Evolutionary conservation across 2,329 filamentous ascomycete genomes (phyloP), one percentile per base, ranked within the genome.

Genomic region (Emergomyces orientalis): DNA sequence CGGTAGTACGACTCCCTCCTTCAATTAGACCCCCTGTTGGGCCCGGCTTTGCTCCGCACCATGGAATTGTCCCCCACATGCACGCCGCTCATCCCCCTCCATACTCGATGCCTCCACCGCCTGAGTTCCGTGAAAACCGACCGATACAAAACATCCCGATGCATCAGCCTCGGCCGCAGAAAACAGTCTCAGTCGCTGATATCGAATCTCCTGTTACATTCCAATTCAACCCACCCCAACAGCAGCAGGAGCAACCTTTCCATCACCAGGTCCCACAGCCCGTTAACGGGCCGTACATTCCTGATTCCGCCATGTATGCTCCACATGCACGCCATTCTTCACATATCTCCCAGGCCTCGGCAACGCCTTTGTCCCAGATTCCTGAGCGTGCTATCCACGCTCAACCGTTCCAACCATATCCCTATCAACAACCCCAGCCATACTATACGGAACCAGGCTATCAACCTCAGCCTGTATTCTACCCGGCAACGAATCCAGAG

Each of bases 131-230:
- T 59, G 85, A 86, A 72, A 85, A 83, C 67, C 85, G 84, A 68
- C 81, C 82, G 54, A 79, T 78, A 22, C 81, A 82, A 51, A 59
- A 63, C 13, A 82, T 86, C 22, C 84, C 91, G 0, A 96, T 97
- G 86, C 90, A 97, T 73, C 94, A 97, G 73, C 94, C 94, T 63
- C 88, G 90, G 60, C 93, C 94, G 9, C 92, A 97, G 75, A 97
- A 97, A 80, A 83, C 91, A 6, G 90, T 97, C 39, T 97, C 92
- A 11, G 86, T 97, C 63, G 90, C 91, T 63, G 91, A 91, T 70
- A 96, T 97, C 68, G 94, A 97, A 75, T 89, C 89, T 8, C 91
- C 92, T 3, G 86, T 84, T 5, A 81, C 81, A 68, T 78, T 86
- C 76, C 79, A 80, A 34, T 80, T 82, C 70, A 81, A 83, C 61